Conservation (phyloP, 2,329 filamentous ascomycete genomes). For the Scytalidium lignicola region DNA sequence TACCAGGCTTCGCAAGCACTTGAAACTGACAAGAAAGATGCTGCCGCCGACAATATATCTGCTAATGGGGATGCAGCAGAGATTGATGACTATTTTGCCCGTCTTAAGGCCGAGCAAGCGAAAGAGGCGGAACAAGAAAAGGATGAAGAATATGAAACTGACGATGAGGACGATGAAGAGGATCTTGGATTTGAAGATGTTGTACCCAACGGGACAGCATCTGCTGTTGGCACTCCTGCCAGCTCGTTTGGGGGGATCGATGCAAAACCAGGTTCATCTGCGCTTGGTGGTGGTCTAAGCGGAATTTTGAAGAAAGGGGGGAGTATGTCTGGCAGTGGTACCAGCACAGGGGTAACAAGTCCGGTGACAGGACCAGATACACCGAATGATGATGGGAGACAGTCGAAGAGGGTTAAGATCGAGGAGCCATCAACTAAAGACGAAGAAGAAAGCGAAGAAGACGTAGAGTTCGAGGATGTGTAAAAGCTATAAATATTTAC, state of each 20-base stretch:
- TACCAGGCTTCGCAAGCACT: constrained; percentile 30
- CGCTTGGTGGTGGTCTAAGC: constrained; percentile 15
- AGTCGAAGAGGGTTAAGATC: constrained; percentile 57
- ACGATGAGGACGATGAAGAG: constrained; percentile 41
- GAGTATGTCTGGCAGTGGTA: constrained; percentile 25
- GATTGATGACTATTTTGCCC: constrained; percentile 64
- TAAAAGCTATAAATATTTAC: constrained; percentile 11
- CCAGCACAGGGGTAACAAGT: constrained; percentile 26
- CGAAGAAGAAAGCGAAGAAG: constrained; percentile 46
- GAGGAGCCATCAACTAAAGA: constrained; percentile 38
- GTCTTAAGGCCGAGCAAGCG: constrained; percentile 56
- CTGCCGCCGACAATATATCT: constrained; percentile 28
- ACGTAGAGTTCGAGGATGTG: constrained; percentile 56
- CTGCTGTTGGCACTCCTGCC: constrained; percentile 22
- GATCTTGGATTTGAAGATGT: constrained; percentile 44
- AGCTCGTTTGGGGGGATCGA: constrained; percentile 19
- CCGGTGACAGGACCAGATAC: constrained; percentile 28
- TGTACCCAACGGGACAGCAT: constrained; percentile 18
- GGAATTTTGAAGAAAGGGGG: constrained; percentile 23
- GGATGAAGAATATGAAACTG: constrained; percentile 46
- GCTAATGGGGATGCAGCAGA: constrained; percentile 50
- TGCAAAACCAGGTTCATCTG: constrained; percentile 9
- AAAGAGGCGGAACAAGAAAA: constrained; percentile 42
- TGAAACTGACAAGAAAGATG: constrained; percentile 44
- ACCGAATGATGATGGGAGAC: constrained; percentile 37